These are phyloP conservation scores for Pseudocercospora cruenta DNA, from an alignment of 2,329 filamentous ascomycete species.

Conservation along the genomic window DNA sequence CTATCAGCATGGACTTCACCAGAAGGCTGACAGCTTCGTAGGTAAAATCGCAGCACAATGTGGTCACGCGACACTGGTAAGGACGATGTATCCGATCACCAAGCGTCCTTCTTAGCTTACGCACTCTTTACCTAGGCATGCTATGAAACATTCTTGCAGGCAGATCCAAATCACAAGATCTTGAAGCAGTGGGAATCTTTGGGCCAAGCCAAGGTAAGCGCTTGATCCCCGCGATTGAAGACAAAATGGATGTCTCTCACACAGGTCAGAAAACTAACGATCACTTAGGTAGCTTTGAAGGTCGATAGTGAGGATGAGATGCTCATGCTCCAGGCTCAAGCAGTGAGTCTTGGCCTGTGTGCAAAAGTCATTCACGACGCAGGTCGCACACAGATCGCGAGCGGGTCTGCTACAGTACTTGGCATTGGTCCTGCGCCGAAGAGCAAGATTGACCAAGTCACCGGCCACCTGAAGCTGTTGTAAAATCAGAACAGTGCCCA, in stretches of 20 bases:
- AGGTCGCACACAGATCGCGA: conserved; percentile 94
- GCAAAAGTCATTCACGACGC: conserved; percentile 92
- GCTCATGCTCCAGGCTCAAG: conserved; percentile 76
- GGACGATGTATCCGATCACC: neutral
- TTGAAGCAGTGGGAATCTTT: conserved; percentile 81
- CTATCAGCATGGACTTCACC: too few species aligned
- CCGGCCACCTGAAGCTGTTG: conserved; percentile 80
- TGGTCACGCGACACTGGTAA: conserved; percentile 67
- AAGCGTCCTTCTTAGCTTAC: conserved; percentile 56
- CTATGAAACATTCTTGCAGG: conserved; percentile 78
- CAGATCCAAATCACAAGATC: conserved; percentile 61
- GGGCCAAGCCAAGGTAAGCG: conserved; percentile 51
- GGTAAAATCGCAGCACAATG: conserved; percentile 97
- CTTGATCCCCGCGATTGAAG: conserved; percentile 77
- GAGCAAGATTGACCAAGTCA: conserved; percentile 84
- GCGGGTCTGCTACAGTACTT: conserved; percentile 88
- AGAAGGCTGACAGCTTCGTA: conserved; percentile 43
- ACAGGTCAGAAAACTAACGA: conserved; percentile 53
- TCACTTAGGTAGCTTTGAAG: conserved; percentile 82
- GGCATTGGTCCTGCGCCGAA: conserved; percentile 76
- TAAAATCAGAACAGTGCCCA: conserved; percentile 46
- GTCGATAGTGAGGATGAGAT: conserved; percentile 80
- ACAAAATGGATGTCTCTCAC: conserved; percentile 32
- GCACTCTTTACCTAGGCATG: conserved; percentile 86
- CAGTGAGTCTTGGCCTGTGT: conserved; percentile 80